These are phyloP conservation scores for Piper betle DNA, from an alignment of 164 flowering plant genomes.

Conservation along the genomic window DNA sequence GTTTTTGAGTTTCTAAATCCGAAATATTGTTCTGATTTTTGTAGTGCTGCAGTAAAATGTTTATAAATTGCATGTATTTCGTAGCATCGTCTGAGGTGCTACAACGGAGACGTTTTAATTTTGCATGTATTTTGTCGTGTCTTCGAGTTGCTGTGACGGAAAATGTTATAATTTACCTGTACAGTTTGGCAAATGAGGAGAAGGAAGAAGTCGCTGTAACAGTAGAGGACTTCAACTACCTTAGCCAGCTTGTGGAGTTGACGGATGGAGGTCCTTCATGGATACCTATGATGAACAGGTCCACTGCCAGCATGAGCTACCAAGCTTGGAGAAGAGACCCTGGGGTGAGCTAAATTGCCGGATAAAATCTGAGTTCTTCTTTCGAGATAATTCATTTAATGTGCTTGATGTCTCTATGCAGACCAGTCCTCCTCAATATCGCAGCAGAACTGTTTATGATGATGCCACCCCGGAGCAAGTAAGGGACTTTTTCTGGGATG, in stretches of 20 bases:
- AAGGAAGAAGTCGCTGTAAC: constrained; percentile 24
- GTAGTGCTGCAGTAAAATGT: no score
- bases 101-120: no score
- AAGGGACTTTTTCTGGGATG: constrained; percentile 85
- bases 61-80: no score
- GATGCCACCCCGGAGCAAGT: constrained; percentile 58
- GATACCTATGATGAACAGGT: constrained; percentile 70
- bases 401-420: constrained; percentile 6
- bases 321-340: constrained; percentile 84
- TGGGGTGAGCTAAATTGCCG: constrained; percentile 19
- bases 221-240: constrained; percentile 44
- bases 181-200: constrained; percentile 24
- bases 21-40: no score
- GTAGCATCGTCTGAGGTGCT: no score
- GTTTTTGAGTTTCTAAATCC: no score
- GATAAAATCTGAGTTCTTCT: neutral
- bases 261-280: constrained; percentile 83
- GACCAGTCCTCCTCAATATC: constrained; percentile 72
- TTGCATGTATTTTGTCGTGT: neutral
- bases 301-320: constrained; percentile 53
- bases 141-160: neutral
- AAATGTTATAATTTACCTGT: constrained; percentile 4
- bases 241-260: constrained; percentile 43
- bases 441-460: constrained; percentile 58
- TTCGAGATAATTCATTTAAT: neutral